Evolutionary conservation across 176 grass and related monocot genomes (phyloP).

Genomic region (Echinochloa phyllopogon): DNA sequence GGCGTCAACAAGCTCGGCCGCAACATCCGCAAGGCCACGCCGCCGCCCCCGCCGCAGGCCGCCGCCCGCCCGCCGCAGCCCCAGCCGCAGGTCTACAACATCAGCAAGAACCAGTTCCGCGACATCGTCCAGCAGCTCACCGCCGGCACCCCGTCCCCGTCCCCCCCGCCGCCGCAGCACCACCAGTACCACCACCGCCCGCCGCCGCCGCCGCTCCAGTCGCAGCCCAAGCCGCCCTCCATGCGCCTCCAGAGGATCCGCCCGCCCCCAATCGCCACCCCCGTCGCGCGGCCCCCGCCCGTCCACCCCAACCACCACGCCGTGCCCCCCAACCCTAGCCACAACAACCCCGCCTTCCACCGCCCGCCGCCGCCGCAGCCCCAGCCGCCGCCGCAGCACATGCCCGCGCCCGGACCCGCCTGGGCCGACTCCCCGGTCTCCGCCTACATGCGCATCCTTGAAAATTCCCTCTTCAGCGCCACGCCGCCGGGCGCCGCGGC

Average conservation of each 20-base stretch:
- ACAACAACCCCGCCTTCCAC: conserved; percentile 44
- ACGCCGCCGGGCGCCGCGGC: conserved; percentile 45
- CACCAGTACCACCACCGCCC: conserved; percentile 37
- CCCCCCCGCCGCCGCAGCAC: conserved; percentile 35
- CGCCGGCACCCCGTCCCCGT: conserved; percentile 73
- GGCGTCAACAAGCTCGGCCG: conserved; percentile 87
- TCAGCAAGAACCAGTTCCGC: conserved; percentile 97
- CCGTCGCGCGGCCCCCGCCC: conserved; percentile 57
- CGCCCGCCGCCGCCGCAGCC: conserved; percentile 39
- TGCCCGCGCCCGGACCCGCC: conserved; percentile 21
- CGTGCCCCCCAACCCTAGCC: conserved; percentile 37
- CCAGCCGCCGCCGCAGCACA: conserved; percentile 29
- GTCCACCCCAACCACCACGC: conserved; percentile 50
- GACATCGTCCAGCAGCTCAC: conserved; percentile 98
- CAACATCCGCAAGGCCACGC: conserved; percentile 81
- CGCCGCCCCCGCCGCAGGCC: conserved; percentile 50
- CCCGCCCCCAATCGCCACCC: conserved; percentile 67
- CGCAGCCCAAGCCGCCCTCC: conserved; percentile 63
- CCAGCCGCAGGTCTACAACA: conserved; percentile 98
- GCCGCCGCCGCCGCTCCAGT: conserved; percentile 40
- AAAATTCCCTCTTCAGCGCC: conserved; percentile 75
- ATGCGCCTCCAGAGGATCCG: conserved; percentile 86
- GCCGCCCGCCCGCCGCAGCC: conserved; percentile 64
- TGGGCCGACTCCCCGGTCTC: conserved; percentile 79
- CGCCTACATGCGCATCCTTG: conserved; percentile 85